Base-by-base conservation (phyloP, 306 rosid genomes). In the Dryas alaskensis region DNA sequence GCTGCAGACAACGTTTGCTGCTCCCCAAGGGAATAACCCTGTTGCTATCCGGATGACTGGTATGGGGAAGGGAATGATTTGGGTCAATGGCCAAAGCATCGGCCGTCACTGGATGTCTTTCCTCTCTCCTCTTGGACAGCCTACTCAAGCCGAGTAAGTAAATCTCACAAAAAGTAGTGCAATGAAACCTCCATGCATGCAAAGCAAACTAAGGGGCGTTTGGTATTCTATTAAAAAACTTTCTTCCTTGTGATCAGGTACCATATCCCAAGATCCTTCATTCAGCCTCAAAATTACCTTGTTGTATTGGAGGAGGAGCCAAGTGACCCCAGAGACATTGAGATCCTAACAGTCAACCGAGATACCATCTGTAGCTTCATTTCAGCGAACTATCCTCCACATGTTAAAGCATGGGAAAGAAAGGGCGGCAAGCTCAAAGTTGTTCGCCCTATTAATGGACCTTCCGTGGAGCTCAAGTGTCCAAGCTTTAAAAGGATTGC, bases 71-170 rank as follows among this genome's bases (percentile, higher is more conserved):
- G 99, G 99, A 73, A 81, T 88, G 84, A 9, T 95, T 16, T 95
- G 90, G 92, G 85, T 95, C 3, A 95, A 95, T 17, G 99, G 93
- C 5, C n/a, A 76, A 7, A 80, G 76, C 87, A 81, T 95, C 25
- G 98, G 98, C 13, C 95, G 98, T 3, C 70, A 95, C 72, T 95
- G 99, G 98, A 81, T 90, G 87, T 66, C 55, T 46, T 92, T 60
- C 74, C 82, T 88, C n/a, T 87, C 95, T 65, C 87, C 88, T 43
- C 79, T 83, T 10, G 82, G 81, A 72, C 9, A 46, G 14, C 89
- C 97, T 0, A 76, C 87, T 31, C 99, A 94, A 63, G 25, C 86
- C 39, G 98, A 93, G 86, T 93, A 82, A 84, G 92, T 80, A 61
- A 49, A 31, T 2, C 37, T 31, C 37, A 31, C 2, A 31, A 31